Base-by-base conservation (phyloP, 2,329 filamentous ascomycete genomes). In the Aspergillaceae sp. region DNA sequence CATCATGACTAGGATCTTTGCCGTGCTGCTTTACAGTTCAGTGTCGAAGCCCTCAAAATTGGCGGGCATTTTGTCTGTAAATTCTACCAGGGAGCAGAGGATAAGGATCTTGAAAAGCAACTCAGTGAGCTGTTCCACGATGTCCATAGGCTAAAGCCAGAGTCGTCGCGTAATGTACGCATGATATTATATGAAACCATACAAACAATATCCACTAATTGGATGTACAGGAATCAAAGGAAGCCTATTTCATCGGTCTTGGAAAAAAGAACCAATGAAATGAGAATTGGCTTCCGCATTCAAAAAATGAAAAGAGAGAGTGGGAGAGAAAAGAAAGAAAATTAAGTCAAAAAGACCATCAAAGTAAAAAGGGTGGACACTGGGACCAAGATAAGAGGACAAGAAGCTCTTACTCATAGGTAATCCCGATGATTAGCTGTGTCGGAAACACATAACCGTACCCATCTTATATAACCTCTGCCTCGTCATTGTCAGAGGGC, bases 11-110 rank as follows among this genome's bases (percentile, higher is more conserved):
- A 97, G 92, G 89, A 96, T 64, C 81, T 98, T 36, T 98, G 92
- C 67, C 72, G 78, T 51, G 87, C 91, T 27, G 92, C 92, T 3
- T 74, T 98, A 38, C 75, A 77, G 9, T 98, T 98, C 69, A 83
- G 85, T 43, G 87, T 82, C 66, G 87, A 95, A 56, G 92, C 87
- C 5, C 76, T 98, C 26, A 83, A 80, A 56, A 69, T 79, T 3
- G 88, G 87, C 19, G 92, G 94, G 1, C 85, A 94, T 64, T 95
- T 98, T 57, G 78, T 98, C 40, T 96, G 91, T 77, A 98, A 98
- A 67, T 98, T 94, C 68, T 98, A 97, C 66, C 87, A 94, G 65
- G 92, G 92, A 3, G 66, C 76, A 4, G 90, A 96, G 65, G 91
- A 97, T 60, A 90, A 86, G 67, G 73, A 72, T 1, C 69, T 98